Evolutionary conservation across 2,329 filamentous ascomycete genomes (phyloP).

Genomic region (Botrytis tulipae): DNA sequence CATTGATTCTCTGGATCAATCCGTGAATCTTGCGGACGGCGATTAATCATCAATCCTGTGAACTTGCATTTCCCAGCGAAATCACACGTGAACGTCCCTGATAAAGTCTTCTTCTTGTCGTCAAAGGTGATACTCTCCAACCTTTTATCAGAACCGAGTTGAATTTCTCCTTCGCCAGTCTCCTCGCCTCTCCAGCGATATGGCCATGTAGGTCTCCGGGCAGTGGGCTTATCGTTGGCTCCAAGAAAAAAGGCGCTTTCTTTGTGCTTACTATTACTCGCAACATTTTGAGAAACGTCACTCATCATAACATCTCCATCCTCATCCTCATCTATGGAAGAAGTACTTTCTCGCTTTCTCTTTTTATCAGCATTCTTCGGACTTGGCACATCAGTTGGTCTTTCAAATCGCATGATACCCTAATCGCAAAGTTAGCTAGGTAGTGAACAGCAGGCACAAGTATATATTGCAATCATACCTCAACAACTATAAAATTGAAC

Average conservation of each 20-base stretch:
- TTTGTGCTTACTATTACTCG: constrained; percentile 6
- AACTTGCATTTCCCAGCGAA: constrained; percentile 23
- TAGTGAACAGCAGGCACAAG: background rate
- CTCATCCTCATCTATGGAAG: constrained; percentile 22
- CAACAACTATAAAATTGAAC: constrained; percentile 26
- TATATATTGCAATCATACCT: constrained; percentile 1
- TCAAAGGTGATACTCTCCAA: constrained; percentile 25
- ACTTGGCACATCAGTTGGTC: constrained; percentile 22
- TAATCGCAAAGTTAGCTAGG: background rate
- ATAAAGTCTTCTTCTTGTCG: constrained; percentile 24
- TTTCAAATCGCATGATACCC: constrained; percentile 29
- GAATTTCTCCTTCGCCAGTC: constrained; percentile 27
- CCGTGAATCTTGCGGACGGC: background rate
- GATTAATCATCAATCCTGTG: constrained; percentile 22
- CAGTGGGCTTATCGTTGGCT: constrained; percentile 25
- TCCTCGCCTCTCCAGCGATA: constrained; percentile 30
- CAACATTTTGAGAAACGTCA: constrained; percentile 2
- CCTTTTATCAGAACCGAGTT: constrained; percentile 22
- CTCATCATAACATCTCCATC: constrained; percentile 22
- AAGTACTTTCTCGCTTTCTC: constrained; percentile 23
- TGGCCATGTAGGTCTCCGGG: constrained; percentile 25
- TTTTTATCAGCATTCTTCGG: background rate
- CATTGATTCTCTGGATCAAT: constrained; percentile 25
- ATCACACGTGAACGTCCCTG: constrained; percentile 23
- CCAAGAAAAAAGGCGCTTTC: constrained; percentile 22